These are phyloP conservation scores for Clarkia xantiana DNA, from an alignment of 345 rosid species.

Conservation along the genomic window DNA sequence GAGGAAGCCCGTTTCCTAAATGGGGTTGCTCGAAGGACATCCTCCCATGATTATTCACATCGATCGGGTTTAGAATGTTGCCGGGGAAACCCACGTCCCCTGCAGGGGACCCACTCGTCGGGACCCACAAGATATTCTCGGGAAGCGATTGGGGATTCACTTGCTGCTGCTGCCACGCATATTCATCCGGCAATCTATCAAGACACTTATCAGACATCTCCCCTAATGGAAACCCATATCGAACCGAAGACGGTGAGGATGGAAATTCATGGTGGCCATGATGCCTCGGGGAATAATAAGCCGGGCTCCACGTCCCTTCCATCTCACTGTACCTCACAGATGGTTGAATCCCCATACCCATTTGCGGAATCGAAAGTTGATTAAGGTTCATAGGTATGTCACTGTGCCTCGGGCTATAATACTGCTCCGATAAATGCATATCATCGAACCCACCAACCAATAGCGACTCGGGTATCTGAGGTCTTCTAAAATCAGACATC, in stretches of 20 bases:
- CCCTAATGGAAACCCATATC: conserved; percentile 53
- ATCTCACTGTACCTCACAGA: conserved; percentile 2
- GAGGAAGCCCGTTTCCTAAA: conserved; percentile 39
- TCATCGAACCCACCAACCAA: conserved; percentile 15
- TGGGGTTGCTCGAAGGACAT: conserved; percentile 16
- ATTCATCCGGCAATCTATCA: conserved; percentile 24
- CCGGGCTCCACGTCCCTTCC: conserved; percentile 71
- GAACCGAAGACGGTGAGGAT: conserved; percentile 65
- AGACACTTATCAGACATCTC: conserved; percentile 28
- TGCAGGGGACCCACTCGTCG: conserved; percentile 36
- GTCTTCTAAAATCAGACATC: conserved; percentile 44
- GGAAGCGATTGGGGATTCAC: conserved; percentile 20
- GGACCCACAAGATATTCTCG: conserved; percentile 66
- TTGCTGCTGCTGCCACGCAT: conserved; percentile 57
- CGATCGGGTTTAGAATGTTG: conserved; percentile 40
- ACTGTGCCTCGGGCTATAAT: conserved; percentile 31
- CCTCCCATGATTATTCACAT: conserved; percentile 64
- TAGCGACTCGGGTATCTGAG: conserved; percentile 40
- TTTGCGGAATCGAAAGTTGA: conserved; percentile 33
- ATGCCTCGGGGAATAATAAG: conserved; percentile 74
- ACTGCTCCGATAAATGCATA: conserved; percentile 19
- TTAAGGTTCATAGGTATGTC: conserved; percentile 52
- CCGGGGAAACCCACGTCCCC: conserved; percentile 73
- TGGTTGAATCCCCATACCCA: conserved; percentile 23
- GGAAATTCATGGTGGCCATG: conserved; percentile 71